These are phyloP conservation scores for Fusarium sp. DNA, from an alignment of 2,329 filamentous ascomycete species.

Conservation along the genomic window DNA sequence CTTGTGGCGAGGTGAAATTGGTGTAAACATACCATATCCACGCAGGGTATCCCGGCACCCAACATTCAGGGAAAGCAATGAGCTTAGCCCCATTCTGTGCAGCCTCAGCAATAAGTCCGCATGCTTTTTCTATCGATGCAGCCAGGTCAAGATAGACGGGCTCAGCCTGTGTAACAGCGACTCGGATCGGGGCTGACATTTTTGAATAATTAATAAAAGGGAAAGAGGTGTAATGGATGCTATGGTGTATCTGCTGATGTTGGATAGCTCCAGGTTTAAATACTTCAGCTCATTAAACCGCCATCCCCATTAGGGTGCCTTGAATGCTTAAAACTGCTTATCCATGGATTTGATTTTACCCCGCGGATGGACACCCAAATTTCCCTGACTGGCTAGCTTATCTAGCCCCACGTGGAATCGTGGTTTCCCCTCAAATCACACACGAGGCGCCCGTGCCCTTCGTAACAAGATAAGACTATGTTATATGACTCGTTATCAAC, in stretches of 20 bases:
- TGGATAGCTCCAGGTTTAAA: conserved; percentile 3
- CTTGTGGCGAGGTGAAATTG: background rate
- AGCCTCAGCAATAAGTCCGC: conserved; percentile 44
- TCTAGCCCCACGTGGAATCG: too few relatives aligned
- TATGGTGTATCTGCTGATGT: background rate
- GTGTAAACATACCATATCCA: conserved; percentile 53
- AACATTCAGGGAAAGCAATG: conserved; percentile 67
- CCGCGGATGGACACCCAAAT: background rate
- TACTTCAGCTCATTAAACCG: background rate
- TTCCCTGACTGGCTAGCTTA: too few relatives aligned
- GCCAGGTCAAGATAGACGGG: conserved; percentile 46
- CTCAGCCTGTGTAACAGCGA: conserved; percentile 48
- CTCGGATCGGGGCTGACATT: conserved; percentile 37
- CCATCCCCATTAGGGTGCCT: background rate
- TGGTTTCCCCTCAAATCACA: too few relatives aligned
- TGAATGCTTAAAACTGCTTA: background rate
- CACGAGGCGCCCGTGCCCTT: too few relatives aligned
- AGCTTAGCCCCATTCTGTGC: conserved; percentile 64
- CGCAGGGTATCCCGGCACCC: conserved; percentile 66
- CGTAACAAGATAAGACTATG: too few relatives aligned
- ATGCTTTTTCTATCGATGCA: conserved; percentile 45
- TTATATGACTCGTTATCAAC: too few relatives aligned
- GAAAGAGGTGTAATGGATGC: background rate
- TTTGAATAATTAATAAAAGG: background rate
- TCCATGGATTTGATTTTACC: background rate